Base-by-base conservation (phyloP, 371 early-diverging fungal genomes). In the Lichtheimia corymbifera region DNA sequence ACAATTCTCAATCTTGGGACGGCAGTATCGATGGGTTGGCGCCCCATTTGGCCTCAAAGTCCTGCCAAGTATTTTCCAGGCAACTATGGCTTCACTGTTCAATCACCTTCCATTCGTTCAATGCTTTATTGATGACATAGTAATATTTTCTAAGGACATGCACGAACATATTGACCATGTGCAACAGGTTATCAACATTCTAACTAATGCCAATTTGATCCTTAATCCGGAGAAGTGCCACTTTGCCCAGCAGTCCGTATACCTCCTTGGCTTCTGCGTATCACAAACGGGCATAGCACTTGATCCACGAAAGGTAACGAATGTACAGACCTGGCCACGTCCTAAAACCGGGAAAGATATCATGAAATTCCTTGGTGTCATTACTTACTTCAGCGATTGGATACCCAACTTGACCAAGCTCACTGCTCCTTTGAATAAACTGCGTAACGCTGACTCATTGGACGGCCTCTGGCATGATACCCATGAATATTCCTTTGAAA, bases 41-140 rank as follows among this genome's bases (percentile, higher is more conserved):
- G 59, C 59, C 2, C 69, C 69, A 2, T 72, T 72, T 58, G 71
- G 73, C 1, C 14, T 77, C 2, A 72, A 72, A 53, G 60, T 50
- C 0, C 7, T 79, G 0, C 67, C 68, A 0, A 57, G 67, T 1
- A 30, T 67, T 1, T 73, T 67, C 35, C 70, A 68, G 35, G n/a
- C 62, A 9, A 67, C 62, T 0, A 68, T 68, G 63, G 25, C 41
- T 2, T 28, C 30, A 6, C n/a, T 66, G 5, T 58, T 61, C 15
- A 0, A 55, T 5, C 22, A 52, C 14, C 9, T 60, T 11, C 43
- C 7, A 42, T 42, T 42, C 15, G 63, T 49, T 5, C 27, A 22
- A 17, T 14, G 14, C 12, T 64, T 54, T 40, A 30, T 64, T 22
- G 58, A 64, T 59, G 64, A 64, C 44, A 54, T 64, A 15, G 41